Base-by-base conservation (phyloP, 805 yeast species). In the Kurtzmaniella fragi region DNA sequence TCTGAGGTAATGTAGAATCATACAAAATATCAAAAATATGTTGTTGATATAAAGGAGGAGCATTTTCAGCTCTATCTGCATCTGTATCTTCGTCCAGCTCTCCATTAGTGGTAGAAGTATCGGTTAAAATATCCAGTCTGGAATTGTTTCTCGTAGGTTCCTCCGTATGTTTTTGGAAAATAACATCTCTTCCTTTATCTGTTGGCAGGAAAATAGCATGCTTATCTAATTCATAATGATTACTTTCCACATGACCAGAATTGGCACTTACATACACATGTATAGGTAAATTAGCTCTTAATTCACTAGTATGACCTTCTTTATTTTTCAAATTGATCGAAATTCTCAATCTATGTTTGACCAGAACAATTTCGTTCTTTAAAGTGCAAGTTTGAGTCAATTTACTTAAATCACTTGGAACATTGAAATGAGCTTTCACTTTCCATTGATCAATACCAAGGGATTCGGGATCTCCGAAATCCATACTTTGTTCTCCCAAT, bases 261-360 rank as follows among this genome's bases (percentile, higher is more conserved):
- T 61, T 59, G 3, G 73, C 62, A 39, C 71, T 65, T 13, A 74
- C 51, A 42, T 68, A 73, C 3, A 75, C 50, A 28, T 50, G 47
- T 1, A 76, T 54, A 0, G 81, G 81, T 32, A 76, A 53, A 44
- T 73, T 75, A 9, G 80, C 77, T 36, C 77, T 58, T 26, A 76
- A 60, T 47, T 75, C 78, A 38, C 77, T 70, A 2, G 61, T 54
- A 49, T 74, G 79, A 12, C 80, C 80, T 42, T 65, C 73, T 6
- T 66, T 59, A 42, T 76, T 76, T 16, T 65, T 56, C 28, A 76
- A 53, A 38, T 70, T 71, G 11, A 76, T 62, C n/a, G 55, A 50
- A 4, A 76, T 48, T 5, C 71, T 57, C 30, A 76, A 54, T 37
- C 73, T 59, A 50, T 76, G 80, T 44, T 59, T 67, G 6, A 75